Base-by-base conservation (phyloP, 768 basidiomycete species). In the Dictyophora rubrovolvata region DNA sequence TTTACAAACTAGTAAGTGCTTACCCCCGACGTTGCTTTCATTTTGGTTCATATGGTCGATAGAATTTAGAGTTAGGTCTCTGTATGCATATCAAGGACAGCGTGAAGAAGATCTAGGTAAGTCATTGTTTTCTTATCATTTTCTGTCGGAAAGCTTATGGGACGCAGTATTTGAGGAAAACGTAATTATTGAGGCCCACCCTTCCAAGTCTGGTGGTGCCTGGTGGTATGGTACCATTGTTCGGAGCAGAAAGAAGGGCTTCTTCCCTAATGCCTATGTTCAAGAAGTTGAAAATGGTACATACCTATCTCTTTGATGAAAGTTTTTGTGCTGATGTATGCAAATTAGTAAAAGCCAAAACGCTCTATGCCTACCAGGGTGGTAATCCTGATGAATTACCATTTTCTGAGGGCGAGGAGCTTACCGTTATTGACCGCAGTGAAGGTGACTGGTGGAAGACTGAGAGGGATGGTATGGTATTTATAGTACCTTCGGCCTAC, bases 371-470 rank as follows among this genome's bases (percentile, higher is more conserved):
- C 0, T 98, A 97, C 67, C 72, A 75, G 5, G 85, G 83, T 22
- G 70, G 71, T 48, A 86, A 81, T 61, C 66, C 81, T 16, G 93
- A 97, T 64, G 93, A 97, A 68, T 75, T 94, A n/a, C 76, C 89
- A 0, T 90, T 97, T 68, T 72, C 72, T 7, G 92, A 92, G 72
- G 93, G 89, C 60, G 89, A 95, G 59, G 69, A 72, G 35, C 72
- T 97, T 42, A 76, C 76, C 8, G 83, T 99, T 62, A 79, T 97
- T 59, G 96, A 99, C 67, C 80, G 72, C 51, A 79, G 79, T 56
- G 96, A 97, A 64, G 77, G 75, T 55, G 89, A 90, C 65, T 98
- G 96, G 96, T 98, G 91, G 91, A 97, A 94, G 75, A 87, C 86
- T 42, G 94, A 97, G 73, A 80, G 81, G 66, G 83, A 80, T 52